Conservation (phyloP, 495 filamentous ascomycete genomes). For the Hypomontagnella submonticulosa region DNA sequence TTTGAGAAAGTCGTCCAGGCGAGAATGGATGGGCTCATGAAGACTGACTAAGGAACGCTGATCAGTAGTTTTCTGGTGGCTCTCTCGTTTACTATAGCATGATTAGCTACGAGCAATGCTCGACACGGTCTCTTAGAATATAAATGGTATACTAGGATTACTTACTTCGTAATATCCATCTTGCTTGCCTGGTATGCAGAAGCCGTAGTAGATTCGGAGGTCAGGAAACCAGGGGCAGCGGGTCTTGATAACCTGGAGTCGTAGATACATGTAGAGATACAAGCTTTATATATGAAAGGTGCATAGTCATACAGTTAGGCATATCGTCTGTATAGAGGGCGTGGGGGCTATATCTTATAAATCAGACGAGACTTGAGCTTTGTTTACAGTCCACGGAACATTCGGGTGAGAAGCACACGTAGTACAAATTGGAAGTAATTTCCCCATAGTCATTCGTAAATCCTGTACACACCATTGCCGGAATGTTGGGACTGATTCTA, state of each 20-base stretch:
- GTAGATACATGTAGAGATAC: no score
- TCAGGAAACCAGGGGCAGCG: background rate
- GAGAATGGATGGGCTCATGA: conserved; percentile 4
- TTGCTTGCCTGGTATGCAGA: background rate
- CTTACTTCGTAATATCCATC: background rate
- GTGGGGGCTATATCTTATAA: no score
- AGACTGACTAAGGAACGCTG: background rate
- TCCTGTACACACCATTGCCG: no score
- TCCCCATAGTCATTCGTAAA: no score
- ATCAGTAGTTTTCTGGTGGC: background rate
- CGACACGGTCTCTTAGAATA: background rate
- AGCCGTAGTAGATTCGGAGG: conserved; percentile 5
- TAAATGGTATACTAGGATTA: background rate
- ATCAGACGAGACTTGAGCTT: no score
- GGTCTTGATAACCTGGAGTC: background rate
- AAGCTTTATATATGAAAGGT: background rate
- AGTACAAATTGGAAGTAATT: no score
- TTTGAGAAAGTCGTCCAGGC: conserved; percentile 24
- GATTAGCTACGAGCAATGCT: background rate
- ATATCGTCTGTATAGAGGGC: no score
- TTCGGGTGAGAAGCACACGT: no score
- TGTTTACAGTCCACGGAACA: no score
- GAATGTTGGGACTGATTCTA: no score
- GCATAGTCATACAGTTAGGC: no score
- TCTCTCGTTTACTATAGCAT: background rate